Evolutionary conservation across 106 monocot genomes (phyloP), one percentile per base, ranked within the genome.

Genomic region (Narthecium ossifragum): DNA sequence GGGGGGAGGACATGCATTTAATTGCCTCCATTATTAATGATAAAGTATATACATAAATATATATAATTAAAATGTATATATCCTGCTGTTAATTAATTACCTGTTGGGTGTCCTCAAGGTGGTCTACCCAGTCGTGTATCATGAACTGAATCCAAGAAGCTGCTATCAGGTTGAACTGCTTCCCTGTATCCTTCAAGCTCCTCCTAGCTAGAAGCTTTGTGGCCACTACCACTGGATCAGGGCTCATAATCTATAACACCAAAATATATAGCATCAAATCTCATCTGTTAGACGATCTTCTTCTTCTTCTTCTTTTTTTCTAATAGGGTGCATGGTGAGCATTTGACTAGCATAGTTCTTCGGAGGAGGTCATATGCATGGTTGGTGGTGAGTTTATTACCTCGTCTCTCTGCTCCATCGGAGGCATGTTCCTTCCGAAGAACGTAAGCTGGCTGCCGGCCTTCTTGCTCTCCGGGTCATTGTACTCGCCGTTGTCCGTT

Each of bases 121-220:
- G 84, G 34, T 84, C 84, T 26, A 84, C 69, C 84, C 84, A 84
- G 50, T 84, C 84, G 48, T 84, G 84, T 5, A 84, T 67, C 84
- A 84, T 84, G 66, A 84, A 72, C 56, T 84, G 84, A 23, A 84
- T 84, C 84, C 84, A 84, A 13, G 84, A 39, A 47, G 79, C 67
- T 3, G 84, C 79, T 38, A 84, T 73, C 26, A 84, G 32, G 47
- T 84, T 84, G 61, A 84, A 84, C 55, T 84, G 84, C 61, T 84
- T 84, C 31, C 84, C 79, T 3, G 84, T 84, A 34, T 65, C 79
- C 31, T 75, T 72, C 20, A 68, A 66, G 2, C 49, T 62, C 48
- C 54, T 75, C 34, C 84, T 33, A 15, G 63, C 75, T 17, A 84
- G 55, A 43, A 84, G 60, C 33, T 79, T 84, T 6, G 79, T 60